Percentiles rank a stretch among this genome's conserved stretches.
Conservation (phyloP, 2,329 filamentous ascomycete species). For the Trichoderma breve region DNA sequence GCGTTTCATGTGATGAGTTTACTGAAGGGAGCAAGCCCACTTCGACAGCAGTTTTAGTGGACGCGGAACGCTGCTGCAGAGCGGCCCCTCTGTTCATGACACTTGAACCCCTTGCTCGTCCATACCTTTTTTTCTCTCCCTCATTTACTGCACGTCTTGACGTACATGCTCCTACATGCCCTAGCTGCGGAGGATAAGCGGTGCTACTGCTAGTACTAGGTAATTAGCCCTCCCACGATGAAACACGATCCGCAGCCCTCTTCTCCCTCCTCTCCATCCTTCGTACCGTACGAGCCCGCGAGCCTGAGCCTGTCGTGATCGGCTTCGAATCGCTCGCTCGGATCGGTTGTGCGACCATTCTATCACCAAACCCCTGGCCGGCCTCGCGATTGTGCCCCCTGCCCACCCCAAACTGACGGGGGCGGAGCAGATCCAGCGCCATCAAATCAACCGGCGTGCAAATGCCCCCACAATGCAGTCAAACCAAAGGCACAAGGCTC, state of each 20-base stretch:
- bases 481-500: slow-evolving; percentile 9
- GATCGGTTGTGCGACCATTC: neutral
- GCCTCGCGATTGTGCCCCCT: slow-evolving; percentile 10
- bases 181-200: neutral
- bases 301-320: neutral
- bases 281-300: neutral
- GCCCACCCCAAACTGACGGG: slow-evolving; percentile 12
- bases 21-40: neutral
- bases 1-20: slow-evolving; percentile 11
- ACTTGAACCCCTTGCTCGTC: neutral
- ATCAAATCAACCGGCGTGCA: slow-evolving; percentile 14
- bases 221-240: neutral
- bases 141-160: neutral
- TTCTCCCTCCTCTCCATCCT: neutral
- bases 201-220: neutral
- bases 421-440: slow-evolving; percentile 19
- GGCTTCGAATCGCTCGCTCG: neutral
- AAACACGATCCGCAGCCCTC: neutral
- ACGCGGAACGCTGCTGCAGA: slow-evolving; percentile 4
- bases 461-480: slow-evolving; percentile 17
- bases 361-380: neutral
- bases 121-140: neutral
- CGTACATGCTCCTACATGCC: neutral
- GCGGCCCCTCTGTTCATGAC: slow-evolving; percentile 10
- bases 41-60: slow-evolving; percentile 10